Evolutionary conservation across 192 early-diverging fungal genomes (phyloP).

Genomic region (Backusella morwellensis): DNA sequence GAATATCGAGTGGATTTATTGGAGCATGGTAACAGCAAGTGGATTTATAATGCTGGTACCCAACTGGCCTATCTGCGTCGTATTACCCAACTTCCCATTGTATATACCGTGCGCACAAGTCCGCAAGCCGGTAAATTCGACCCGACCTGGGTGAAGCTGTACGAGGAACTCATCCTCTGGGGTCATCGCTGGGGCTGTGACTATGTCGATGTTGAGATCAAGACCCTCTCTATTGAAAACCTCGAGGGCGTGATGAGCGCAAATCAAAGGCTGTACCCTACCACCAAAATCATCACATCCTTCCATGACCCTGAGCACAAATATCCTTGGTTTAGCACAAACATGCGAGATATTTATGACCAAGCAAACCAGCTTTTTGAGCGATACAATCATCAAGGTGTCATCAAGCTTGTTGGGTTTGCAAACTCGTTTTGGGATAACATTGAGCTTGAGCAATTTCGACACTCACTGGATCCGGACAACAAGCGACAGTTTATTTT

Average conservation of each 20-base stretch:
- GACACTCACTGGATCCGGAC: constrained; percentile 33
- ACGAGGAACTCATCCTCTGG: constrained; percentile 58
- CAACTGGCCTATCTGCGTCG: constrained; percentile 77
- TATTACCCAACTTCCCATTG: constrained; percentile 74
- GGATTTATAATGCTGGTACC: constrained; percentile 48
- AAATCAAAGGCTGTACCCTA: constrained; percentile 22
- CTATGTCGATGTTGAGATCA: constrained; percentile 86
- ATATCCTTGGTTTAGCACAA: constrained; percentile 53
- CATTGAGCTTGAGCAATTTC: constrained; percentile 72
- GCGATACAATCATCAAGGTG: constrained; percentile 45
- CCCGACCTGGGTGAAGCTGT: constrained; percentile 48
- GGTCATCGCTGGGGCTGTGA: constrained; percentile 89
- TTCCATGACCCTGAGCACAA: constrained; percentile 78
- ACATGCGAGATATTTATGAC: constrained; percentile 48
- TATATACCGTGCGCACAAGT: constrained; percentile 88
- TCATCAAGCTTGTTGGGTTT: constrained; percentile 88
- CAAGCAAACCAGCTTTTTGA: constrained; percentile 27
- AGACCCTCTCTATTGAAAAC: background rate
- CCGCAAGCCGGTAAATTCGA: constrained; percentile 87
- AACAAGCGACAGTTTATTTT: constrained; percentile 73
- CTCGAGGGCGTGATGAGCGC: background rate
- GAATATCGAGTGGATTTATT: constrained; percentile 93
- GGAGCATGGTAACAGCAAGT: constrained; percentile 36
- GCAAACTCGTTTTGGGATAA: constrained; percentile 80
- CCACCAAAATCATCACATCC: constrained; percentile 74